phyloP scores from a whole-genome alignment of 352 stramenopile species.

The Pythium myriotylum region DNA sequence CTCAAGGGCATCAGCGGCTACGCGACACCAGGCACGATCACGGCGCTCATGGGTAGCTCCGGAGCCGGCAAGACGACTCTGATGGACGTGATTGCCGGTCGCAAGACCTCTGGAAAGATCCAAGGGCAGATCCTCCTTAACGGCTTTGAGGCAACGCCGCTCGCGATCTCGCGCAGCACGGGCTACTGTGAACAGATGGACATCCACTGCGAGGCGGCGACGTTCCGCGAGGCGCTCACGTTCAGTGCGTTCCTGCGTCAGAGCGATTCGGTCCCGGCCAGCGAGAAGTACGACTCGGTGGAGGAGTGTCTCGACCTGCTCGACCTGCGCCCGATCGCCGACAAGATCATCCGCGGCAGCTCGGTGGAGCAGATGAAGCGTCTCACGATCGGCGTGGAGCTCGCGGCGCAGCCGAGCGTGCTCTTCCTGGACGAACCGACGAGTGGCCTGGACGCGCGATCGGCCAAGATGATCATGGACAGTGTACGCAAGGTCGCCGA shows the following conservation, averaged over 20 bases:
- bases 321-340: slow-evolving; percentile 10
- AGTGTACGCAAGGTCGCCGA: slow-evolving; percentile 82
- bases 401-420: slow-evolving; percentile 85
- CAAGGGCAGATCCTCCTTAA: slow-evolving; percentile 50
- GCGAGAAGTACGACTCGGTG: too few relatives aligned
- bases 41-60: slow-evolving; percentile 33
- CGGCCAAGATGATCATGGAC: slow-evolving; percentile 87
- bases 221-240: too few relatives aligned
- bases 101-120: slow-evolving; percentile 39
- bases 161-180: slow-evolving; percentile 38
- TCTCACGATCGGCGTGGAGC: slow-evolving; percentile 88
- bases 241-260: too few relatives aligned
- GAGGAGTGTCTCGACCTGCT: slow-evolving; percentile 8
- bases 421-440: slow-evolving; percentile 92
- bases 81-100: slow-evolving; percentile 51
- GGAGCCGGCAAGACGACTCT: slow-evolving; percentile 47
- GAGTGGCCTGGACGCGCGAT: slow-evolving; percentile 87
- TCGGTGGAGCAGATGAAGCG: slow-evolving; percentile 69
- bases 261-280: too few relatives aligned
- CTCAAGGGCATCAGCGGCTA: too few relatives aligned
- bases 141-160: slow-evolving; percentile 25
- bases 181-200: too few relatives aligned
- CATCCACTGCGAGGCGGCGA: too few relatives aligned
- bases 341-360: slow-evolving; percentile 8
- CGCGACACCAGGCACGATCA: too few relatives aligned